Base-by-base conservation (phyloP, 768 basidiomycete genomes). In the Podaxis rugospora region DNA sequence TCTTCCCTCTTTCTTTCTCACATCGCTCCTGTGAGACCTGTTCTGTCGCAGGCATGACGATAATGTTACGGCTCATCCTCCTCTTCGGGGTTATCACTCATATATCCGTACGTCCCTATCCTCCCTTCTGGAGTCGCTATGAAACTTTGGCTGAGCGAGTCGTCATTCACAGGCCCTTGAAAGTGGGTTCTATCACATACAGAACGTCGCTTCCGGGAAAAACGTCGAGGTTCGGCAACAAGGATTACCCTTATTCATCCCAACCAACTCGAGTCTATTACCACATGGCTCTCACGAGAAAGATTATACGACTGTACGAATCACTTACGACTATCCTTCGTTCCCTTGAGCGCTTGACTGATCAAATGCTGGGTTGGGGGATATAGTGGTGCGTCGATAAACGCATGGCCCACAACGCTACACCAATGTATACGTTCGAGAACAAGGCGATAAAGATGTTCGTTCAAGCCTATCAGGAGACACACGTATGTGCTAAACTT, bases 371-470 rank as follows among this genome's bases (percentile, higher is more conserved):
- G 25, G 39, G 9, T 32, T 32, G 13, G 7, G 13, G 6, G 6
- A 36, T 28, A 16, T 37, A 58, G 57, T 58, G 57, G 57, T 14
- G 16, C 18, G 25, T 58, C 6, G 57, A 58, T 9, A 58, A 50
- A 58, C 47, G 44, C 18, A 1, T 18, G 3, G 57, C 37, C 9
- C 36, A 6, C n/a, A 3, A 25, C 11, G 3, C 35, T 13, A 28
- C 23, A 7, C 27, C 27, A 2, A 13, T 35, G 10, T 58, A 58
- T 13, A 50, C 46, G 36, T 27, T 58, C 5, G 39, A 58, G 13
- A 49, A 58, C 39, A 58, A 50, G 10, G 57, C 25, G 18, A 59
- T 37, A 4, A 37, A 59, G 25, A 51, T 59, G 57, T 51, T 37
- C 21, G 57, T 44, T 13, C 57, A 28, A 4, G 23, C 27, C 23